phyloP scores from a whole-genome alignment of 768 basidiomycete species.

The Hydnomerulius pinastri region DNA sequence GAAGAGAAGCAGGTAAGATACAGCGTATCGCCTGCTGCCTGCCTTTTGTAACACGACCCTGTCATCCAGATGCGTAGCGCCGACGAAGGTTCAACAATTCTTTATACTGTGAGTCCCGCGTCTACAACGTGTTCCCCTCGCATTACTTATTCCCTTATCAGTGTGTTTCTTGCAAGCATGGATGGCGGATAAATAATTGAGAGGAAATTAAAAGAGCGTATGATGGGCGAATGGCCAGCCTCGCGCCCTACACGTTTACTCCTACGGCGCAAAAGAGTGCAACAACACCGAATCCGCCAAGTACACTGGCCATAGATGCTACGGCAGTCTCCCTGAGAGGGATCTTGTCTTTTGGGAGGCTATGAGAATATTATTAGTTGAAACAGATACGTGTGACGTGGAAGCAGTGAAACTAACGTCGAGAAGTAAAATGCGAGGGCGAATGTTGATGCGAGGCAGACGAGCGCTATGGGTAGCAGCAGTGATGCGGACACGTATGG shows the following conservation, averaged over 20 bases:
- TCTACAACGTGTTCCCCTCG: neutral
- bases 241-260: conserved; percentile 31
- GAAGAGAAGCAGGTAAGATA: conserved; percentile 79
- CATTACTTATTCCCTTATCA: conserved; percentile 31
- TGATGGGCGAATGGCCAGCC: conserved; percentile 5
- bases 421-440: conserved; percentile 90
- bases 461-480: conserved; percentile 74
- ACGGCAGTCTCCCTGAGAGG: conserved; percentile 69
- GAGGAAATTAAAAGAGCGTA: neutral
- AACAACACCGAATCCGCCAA: conserved; percentile 88
- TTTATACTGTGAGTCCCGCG: conserved; percentile 76
- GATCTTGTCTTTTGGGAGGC: conserved; percentile 74
- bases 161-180: conserved; percentile 77
- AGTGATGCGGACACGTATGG: conserved; percentile 67
- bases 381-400: neutral
- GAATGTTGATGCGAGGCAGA: conserved; percentile 76
- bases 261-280: conserved; percentile 62
- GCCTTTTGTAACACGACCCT: neutral
- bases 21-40: neutral
- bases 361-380: conserved; percentile 33
- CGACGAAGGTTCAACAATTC: conserved; percentile 92
- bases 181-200: conserved; percentile 83
- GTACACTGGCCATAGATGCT: conserved; percentile 69
- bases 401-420: conserved; percentile 53
- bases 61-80: conserved; percentile 73